Evolutionary conservation across 1,284 basidiomycete species (phyloP), one percentile per base, ranked within the genome.

Genomic region (Ceratobasidium papillatum): DNA sequence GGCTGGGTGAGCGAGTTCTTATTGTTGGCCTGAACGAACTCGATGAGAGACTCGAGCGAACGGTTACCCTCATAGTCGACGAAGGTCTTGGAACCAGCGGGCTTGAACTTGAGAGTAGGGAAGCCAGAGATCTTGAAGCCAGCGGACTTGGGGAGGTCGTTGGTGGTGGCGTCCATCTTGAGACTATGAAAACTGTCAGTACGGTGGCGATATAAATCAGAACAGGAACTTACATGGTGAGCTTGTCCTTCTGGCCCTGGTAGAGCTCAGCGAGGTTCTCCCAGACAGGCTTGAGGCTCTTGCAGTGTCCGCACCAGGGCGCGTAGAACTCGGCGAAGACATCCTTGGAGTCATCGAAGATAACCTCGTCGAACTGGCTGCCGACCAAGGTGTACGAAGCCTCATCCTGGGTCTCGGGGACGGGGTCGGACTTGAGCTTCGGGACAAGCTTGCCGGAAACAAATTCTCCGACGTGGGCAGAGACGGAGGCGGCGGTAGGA

Each of bases 241-340:
- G 81, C 78, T 90, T 90, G 81, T 96, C 90, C 85, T 93, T 91
- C 81, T 90, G 85, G 64, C 85, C 83, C 69, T 88, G 87, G 85
- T 93, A 99, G 81, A 91, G 91, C 81, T 97, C 93, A 77, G 90
- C 98, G 52, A 99, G 90, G 45, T 87, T 88, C 78, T 98, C 96
- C 94, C 95, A 99, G 72, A 86, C 94, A 34, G 98, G 98, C 81
- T 94, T 94, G 78, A 99, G 90, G 80, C 95, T 93, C 86, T 98
- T 98, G 91, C 95, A 97, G 87, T 94, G 93, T 63, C 93, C 93
- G 78, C 95, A 97, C 97, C 98, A 99, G 72, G 94, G 91, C 71
- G 97, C 98, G 81, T 95, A 99, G 84, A 98, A 96, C 85, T 99
- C 98, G 79, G 98, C 87, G 79, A 99, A 96, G 79, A 98, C 91